Conservation (phyloP, 208 protist species). For the Wallacemonas sp. region DNA sequence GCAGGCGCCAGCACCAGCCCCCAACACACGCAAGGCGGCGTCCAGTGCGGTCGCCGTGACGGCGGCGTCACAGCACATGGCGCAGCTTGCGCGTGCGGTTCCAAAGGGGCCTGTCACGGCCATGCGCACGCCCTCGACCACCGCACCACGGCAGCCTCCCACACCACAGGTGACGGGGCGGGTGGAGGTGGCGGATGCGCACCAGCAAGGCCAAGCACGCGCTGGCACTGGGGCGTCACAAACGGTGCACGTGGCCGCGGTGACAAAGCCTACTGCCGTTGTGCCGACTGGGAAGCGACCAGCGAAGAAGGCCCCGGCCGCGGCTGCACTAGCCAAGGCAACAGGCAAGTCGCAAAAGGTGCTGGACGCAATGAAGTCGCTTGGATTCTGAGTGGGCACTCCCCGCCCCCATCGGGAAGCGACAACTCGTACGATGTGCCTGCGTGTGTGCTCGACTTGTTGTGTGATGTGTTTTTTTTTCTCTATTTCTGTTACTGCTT, state of each 20-base stretch:
- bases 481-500: not conserved
- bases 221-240: too few relatives aligned
- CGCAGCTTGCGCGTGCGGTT: slow-evolving; percentile 18
- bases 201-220: too few relatives aligned
- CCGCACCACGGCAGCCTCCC: not conserved
- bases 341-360: slow-evolving; percentile 22
- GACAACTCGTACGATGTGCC: not conserved
- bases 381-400: slow-evolving; percentile 40
- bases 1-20: too few relatives aligned
- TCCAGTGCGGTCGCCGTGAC: too few relatives aligned
- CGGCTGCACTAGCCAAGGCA: not conserved
- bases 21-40: too few relatives aligned
- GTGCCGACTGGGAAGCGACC: too few relatives aligned
- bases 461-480: not conserved
- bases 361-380: slow-evolving; percentile 47
- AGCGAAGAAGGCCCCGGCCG: not conserved
- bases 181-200: too few relatives aligned
- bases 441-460: not conserved
- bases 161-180: too few relatives aligned
- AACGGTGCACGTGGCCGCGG: too few relatives aligned
- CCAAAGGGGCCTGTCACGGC: not conserved
- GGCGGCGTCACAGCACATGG: not conserved
- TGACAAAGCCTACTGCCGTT: too few relatives aligned
- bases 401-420: too few relatives aligned
- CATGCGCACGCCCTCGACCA: not conserved